Conservation (phyloP, 2,329 filamentous ascomycete species). For the Lachnellula occidentalis region DNA sequence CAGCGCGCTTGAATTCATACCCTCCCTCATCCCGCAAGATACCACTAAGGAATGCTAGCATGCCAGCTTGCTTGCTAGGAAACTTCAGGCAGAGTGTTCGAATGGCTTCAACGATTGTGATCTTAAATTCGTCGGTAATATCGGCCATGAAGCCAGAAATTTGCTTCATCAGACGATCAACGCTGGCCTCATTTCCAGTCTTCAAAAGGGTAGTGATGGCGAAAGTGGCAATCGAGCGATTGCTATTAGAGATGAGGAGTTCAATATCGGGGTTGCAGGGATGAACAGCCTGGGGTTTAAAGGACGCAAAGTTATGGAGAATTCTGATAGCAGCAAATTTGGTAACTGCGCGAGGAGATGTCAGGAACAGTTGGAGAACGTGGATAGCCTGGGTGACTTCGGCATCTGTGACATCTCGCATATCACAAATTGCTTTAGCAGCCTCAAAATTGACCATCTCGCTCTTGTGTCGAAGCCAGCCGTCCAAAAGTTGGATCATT, state of each 20-base stretch:
- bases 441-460: slow-evolving; percentile 99
- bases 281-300: slow-evolving; percentile 89
- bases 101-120: slow-evolving; percentile 98
- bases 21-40: slow-evolving; percentile 94
- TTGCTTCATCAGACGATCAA: slow-evolving; percentile 97
- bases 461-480: slow-evolving; percentile 96
- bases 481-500: slow-evolving; percentile 95
- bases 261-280: slow-evolving; percentile 97
- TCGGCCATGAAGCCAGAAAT: slow-evolving; percentile 98
- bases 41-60: slow-evolving; percentile 96
- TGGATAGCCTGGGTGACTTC: slow-evolving; percentile 92
- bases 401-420: slow-evolving; percentile 86
- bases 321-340: slow-evolving; percentile 97
- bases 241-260: slow-evolving; percentile 91
- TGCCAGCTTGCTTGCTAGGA: slow-evolving; percentile 94
- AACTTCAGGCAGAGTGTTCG: slow-evolving; percentile 96
- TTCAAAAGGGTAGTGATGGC: slow-evolving; percentile 97
- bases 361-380: slow-evolving; percentile 92
- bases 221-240: slow-evolving; percentile 95
- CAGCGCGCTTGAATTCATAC: slow-evolving; percentile 95
- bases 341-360: slow-evolving; percentile 88
- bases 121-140: slow-evolving; percentile 99
- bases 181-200: slow-evolving; percentile 95
- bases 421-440: slow-evolving; percentile 93
- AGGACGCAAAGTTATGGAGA: slow-evolving; percentile 90